Percentiles rank a stretch among this genome's conserved stretches.
These are phyloP conservation scores for Daldinia sp. DNA, from an alignment of 2,329 filamentous ascomycete species.

Conservation along the genomic window DNA sequence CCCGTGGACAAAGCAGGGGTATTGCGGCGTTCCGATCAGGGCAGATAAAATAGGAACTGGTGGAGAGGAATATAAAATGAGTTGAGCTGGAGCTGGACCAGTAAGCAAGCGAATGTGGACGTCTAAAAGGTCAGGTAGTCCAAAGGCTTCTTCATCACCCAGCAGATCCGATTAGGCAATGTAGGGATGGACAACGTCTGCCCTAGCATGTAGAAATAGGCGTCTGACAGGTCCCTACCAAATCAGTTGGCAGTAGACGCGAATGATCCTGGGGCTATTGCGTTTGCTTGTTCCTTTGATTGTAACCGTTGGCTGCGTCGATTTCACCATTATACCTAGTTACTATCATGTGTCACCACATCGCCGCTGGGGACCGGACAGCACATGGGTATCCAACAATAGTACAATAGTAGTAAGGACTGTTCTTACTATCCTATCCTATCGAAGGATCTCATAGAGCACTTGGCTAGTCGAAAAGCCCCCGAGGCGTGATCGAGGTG, in stretches of 20 bases:
- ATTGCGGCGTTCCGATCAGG: conserved; percentile 31
- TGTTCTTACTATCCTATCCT: neutral
- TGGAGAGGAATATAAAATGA: conserved; percentile 22
- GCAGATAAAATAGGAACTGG: conserved; percentile 28
- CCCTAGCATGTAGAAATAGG: conserved; percentile 33
- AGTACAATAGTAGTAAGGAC: conserved; percentile 2
- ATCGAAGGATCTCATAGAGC: conserved; percentile 15
- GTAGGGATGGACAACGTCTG: conserved; percentile 6
- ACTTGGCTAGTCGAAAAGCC: conserved; percentile 20
- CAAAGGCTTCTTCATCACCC: conserved; percentile 10
- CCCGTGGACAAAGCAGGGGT: conserved; percentile 28
- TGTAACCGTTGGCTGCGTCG: conserved; percentile 34
- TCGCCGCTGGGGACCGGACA: conserved; percentile 19
- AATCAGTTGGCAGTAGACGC: conserved; percentile 22
- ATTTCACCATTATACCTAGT: conserved; percentile 32
- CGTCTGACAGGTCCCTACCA: conserved; percentile 29
- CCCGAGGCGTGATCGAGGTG: conserved; percentile 16
- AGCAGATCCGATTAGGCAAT: conserved; percentile 28
- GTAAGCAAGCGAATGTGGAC: conserved; percentile 15
- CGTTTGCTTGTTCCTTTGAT: conserved; percentile 31
- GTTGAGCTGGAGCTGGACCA: conserved; percentile 16
- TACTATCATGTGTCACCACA: conserved; percentile 32
- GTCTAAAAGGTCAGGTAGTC: conserved; percentile 19
- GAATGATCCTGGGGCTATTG: conserved; percentile 25
- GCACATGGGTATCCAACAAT: conserved; percentile 27